phyloP scores from a whole-genome alignment of 768 basidiomycete genomes.

The Russula sp. region DNA sequence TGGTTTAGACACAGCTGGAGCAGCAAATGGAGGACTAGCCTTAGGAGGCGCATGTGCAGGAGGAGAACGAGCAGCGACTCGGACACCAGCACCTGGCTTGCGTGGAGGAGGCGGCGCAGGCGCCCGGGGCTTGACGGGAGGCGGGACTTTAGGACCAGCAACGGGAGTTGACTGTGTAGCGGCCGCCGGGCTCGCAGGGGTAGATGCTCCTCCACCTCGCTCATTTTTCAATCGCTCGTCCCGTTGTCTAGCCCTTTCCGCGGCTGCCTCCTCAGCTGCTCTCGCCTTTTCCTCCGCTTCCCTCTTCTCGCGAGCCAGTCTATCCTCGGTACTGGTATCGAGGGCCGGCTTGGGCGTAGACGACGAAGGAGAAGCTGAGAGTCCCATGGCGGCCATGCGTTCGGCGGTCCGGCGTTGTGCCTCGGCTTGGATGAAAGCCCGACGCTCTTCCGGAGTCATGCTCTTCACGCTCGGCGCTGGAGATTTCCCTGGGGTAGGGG shows the following conservation, averaged over 20 bases:
- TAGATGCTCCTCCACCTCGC: conserved; percentile 45
- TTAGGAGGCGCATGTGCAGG: conserved; percentile 32
- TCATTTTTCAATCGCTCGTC: conserved; percentile 70
- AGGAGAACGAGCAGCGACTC: conserved; percentile 23
- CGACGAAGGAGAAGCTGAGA: conserved; percentile 36
- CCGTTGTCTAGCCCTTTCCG: conserved; percentile 68
- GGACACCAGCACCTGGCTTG: conserved; percentile 23
- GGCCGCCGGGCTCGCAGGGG: conserved; percentile 31
- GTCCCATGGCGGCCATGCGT: conserved; percentile 78
- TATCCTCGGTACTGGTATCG: conserved; percentile 77
- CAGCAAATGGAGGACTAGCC: conserved; percentile 15
- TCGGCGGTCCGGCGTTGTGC: conserved; percentile 78
- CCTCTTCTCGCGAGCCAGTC: conserved; percentile 77
- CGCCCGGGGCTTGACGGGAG: conserved; percentile 27
- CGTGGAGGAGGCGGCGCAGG: conserved; percentile 37
- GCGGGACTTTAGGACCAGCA: conserved; percentile 34
- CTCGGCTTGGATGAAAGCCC: conserved; percentile 68
- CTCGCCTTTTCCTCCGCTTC: conserved; percentile 85
- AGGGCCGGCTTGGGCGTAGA: conserved; percentile 43
- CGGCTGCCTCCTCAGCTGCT: conserved; percentile 72
- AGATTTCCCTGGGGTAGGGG: conserved; percentile 48
- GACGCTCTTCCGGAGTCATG: conserved; percentile 81
- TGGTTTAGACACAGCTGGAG: conserved; percentile 30
- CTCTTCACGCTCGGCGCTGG: conserved; percentile 56
- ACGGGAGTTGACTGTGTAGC: conserved; percentile 24